These are phyloP conservation scores for Durusdinium trenchii DNA, from an alignment of 73 alveolate species.

Conservation along the genomic window DNA sequence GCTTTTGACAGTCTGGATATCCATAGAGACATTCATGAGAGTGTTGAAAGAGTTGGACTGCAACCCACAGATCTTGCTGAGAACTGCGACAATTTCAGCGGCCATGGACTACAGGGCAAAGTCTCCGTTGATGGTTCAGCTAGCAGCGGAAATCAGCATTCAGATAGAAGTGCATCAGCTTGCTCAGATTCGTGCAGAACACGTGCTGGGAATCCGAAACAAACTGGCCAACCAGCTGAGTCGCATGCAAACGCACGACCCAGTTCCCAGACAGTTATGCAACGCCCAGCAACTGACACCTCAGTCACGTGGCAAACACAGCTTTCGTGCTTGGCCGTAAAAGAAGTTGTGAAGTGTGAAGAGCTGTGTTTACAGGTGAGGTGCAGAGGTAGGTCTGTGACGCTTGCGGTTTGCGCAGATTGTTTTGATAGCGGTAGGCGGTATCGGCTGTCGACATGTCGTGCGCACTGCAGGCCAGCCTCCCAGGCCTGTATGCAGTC, in stretches of 20 bases:
- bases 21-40: background rate
- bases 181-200: background rate
- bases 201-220: background rate
- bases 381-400: background rate
- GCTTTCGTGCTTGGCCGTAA: background rate
- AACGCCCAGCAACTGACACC: background rate
- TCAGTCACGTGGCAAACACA: background rate
- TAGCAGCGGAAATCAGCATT: background rate
- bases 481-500: too few species aligned
- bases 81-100: background rate
- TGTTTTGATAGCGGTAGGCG: background rate
- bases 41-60: background rate
- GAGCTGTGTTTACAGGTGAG: background rate
- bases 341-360: background rate
- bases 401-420: background rate
- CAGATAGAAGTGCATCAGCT: background rate
- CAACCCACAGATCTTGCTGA: background rate
- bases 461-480: background rate
- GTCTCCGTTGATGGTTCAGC: background rate
- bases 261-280: background rate
- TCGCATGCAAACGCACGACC: background rate
- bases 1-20: background rate
- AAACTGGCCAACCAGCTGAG: background rate
- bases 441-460: background rate
- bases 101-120: background rate